Percentiles rank a stretch among this genome's conserved stretches.
Evolutionary conservation across 1,284 basidiomycete genomes (phyloP).

Genomic region (Pterulicium gracile): DNA sequence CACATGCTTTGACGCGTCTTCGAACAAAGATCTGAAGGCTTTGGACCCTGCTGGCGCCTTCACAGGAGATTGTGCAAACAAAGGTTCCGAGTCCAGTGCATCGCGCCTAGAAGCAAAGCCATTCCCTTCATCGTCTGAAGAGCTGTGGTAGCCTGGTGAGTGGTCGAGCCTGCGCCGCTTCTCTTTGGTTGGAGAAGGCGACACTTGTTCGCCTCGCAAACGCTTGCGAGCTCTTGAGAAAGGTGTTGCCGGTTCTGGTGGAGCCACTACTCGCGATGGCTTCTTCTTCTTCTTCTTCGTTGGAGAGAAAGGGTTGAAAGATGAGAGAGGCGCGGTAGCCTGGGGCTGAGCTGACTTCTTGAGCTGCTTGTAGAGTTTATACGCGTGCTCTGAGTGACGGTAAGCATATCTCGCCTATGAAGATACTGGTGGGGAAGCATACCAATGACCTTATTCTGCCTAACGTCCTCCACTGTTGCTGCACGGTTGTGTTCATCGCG

Average conservation of each 20-base stretch:
- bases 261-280: slow-evolving; percentile 23
- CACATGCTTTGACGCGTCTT: slow-evolving; percentile 26
- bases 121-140: slow-evolving; percentile 27
- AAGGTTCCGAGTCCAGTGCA: slow-evolving; percentile 24
- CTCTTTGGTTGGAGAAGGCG: slow-evolving; percentile 66
- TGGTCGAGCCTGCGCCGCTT: slow-evolving; percentile 45
- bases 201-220: slow-evolving; percentile 68
- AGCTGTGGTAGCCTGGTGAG: slow-evolving; percentile 15
- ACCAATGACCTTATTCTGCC: slow-evolving; percentile 60
- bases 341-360: slow-evolving; percentile 56
- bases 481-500: slow-evolving; percentile 45
- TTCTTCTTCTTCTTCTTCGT: slow-evolving; percentile 38
- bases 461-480: slow-evolving; percentile 75
- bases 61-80: slow-evolving; percentile 59
- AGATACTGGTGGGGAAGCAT: slow-evolving; percentile 19
- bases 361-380: slow-evolving; percentile 40
- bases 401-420: slow-evolving; percentile 4
- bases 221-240: slow-evolving; percentile 66
- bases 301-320: slow-evolving; percentile 72
- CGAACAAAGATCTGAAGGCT: slow-evolving; percentile 57
- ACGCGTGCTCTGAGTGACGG: neutral
- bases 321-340: slow-evolving; percentile 34
- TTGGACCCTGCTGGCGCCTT: slow-evolving; percentile 45
- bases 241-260: slow-evolving; percentile 25
- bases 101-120: slow-evolving; percentile 25